These are phyloP conservation scores for Lentinus tigrinus DNA, from an alignment of 768 basidiomycete genomes.

Conservation along the genomic window DNA sequence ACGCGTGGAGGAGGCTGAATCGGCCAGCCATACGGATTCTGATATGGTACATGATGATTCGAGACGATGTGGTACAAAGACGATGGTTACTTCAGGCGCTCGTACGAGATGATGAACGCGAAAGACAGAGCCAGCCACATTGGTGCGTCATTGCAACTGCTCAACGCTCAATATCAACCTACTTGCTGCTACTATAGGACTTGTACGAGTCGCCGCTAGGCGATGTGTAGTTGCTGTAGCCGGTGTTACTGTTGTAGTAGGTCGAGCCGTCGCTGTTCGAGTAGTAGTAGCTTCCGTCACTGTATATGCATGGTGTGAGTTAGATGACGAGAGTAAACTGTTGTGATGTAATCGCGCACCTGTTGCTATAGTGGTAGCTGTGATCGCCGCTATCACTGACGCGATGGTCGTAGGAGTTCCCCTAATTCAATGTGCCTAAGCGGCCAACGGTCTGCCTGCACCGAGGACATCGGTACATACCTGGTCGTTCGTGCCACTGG, in stretches of 20 bases:
- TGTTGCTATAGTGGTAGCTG: conserved; percentile 65
- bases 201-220: conserved; percentile 31
- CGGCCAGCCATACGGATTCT: too few species aligned
- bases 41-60: too few species aligned
- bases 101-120: too few species aligned
- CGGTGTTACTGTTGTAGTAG: conserved; percentile 54
- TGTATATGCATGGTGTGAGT: conserved; percentile 10
- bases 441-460: neutral
- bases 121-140: too few species aligned
- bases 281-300: conserved; percentile 64
- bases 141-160: too few species aligned
- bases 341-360: conserved; percentile 25
- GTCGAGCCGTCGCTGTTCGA: conserved; percentile 57
- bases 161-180: too few species aligned
- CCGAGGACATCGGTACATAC: conserved; percentile 25
- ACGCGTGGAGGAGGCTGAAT: too few species aligned
- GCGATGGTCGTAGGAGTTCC: conserved; percentile 61
- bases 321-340: too few species aligned
- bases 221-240: conserved; percentile 50
- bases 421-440: conserved; percentile 34
- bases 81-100: too few species aligned
- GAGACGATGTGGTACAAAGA: too few species aligned
- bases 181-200: neutral
- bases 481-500: conserved; percentile 47
- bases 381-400: conserved; percentile 40